These are phyloP conservation scores for Dioscorea cayenensis DNA, from an alignment of 116 monocot genomes.

Conservation along the genomic window DNA sequence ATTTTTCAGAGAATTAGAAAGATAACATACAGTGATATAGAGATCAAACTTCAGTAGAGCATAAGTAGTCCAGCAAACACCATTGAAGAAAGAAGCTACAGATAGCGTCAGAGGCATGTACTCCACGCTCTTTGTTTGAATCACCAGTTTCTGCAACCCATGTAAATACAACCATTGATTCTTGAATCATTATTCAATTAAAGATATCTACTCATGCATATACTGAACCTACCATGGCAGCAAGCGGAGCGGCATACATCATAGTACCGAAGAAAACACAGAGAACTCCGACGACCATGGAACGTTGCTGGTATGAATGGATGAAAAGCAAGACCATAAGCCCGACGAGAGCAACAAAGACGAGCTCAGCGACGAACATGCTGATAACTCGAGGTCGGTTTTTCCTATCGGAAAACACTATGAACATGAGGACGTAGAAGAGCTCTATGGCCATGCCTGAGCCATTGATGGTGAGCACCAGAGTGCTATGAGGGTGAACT, in stretches of 20 bases:
- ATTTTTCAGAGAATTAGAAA: neutral
- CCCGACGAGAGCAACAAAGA: constrained; percentile 34
- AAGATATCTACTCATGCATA: too few species aligned
- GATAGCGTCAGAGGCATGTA: constrained; percentile 17
- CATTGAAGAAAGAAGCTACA: constrained; percentile 9
- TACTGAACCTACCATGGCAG: constrained; percentile 44
- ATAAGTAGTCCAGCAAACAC: constrained; percentile 18
- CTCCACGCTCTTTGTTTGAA: constrained; percentile 19
- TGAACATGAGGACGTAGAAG: constrained; percentile 48
- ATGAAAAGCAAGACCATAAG: constrained; percentile 30
- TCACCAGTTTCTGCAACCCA: constrained; percentile 17
- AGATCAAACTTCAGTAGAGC: constrained; percentile 17
- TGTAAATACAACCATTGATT: too few species aligned
- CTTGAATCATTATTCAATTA: too few species aligned
- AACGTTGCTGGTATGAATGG: constrained; percentile 43
- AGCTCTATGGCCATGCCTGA: constrained; percentile 50
- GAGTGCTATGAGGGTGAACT: constrained; percentile 64
- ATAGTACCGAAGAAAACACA: constrained; percentile 51
- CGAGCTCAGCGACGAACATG: constrained; percentile 28
- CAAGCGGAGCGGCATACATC: constrained; percentile 62
- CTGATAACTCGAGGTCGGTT: constrained; percentile 19
- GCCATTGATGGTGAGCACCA: constrained; percentile 69
- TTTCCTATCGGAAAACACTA: constrained; percentile 35
- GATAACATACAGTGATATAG: constrained; percentile 7
- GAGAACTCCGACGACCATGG: constrained; percentile 47